Evolutionary conservation across 179 eudicot species (phyloP).

Genomic region (Pouteria campechiana): DNA sequence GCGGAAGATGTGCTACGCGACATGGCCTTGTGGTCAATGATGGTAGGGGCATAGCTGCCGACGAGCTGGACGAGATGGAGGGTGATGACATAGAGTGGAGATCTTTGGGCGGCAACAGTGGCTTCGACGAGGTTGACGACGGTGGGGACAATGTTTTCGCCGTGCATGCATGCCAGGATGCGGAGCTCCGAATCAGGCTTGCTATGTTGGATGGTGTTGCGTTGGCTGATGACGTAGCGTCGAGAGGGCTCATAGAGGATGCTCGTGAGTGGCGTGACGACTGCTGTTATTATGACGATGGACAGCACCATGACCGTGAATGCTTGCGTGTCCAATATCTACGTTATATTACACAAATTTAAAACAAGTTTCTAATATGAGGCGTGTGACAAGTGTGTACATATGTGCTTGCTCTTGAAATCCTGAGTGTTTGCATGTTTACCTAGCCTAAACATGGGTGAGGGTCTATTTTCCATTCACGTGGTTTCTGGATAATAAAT

Average conservation of each 20-base stretch:
- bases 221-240: constrained; percentile 31
- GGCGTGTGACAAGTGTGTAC: no score
- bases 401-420: no score
- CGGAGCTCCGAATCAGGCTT: constrained; percentile 2
- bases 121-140: not conserved
- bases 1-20: not conserved
- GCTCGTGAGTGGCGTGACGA: constrained; percentile 34
- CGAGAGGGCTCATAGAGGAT: constrained; percentile 28
- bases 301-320: constrained; percentile 51
- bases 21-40: not conserved
- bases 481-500: no score
- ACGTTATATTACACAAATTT: constrained; percentile 2
- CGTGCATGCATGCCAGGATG: constrained; percentile 2
- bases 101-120: not conserved
- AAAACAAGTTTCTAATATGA: no score
- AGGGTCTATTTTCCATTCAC: no score
- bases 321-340: constrained; percentile 35
- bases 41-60: not conserved
- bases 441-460: no score
- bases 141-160: not conserved
- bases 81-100: not conserved
- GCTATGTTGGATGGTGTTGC: no score
- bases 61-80: not conserved
- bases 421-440: no score
- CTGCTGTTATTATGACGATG: constrained; percentile 35